Conservation (phyloP, 345 rosid species). For the Cardiospermum halicacabum region DNA sequence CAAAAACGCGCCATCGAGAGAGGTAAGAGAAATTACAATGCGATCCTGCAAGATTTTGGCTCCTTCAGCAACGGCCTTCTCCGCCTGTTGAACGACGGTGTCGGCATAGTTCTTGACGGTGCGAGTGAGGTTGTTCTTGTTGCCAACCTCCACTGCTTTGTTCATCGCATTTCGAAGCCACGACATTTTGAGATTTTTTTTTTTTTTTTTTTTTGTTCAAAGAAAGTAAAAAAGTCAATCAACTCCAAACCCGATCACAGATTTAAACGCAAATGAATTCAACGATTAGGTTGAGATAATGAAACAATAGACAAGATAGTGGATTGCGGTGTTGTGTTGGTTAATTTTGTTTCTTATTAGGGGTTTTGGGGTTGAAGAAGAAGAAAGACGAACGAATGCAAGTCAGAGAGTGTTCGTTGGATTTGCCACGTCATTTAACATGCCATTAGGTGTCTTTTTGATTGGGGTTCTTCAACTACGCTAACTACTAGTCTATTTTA, state of each 20-base stretch:
- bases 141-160: conserved; percentile 96
- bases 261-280: not conserved
- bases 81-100: conserved; percentile 94
- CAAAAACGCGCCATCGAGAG: not conserved
- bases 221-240: not conserved
- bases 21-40: conserved; percentile 51
- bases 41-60: conserved; percentile 96
- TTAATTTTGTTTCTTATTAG: conserved; percentile 4
- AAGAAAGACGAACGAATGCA: not conserved
- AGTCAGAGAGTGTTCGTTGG: not conserved
- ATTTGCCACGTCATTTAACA: conserved; percentile 13
- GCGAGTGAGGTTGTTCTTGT: conserved; percentile 87
- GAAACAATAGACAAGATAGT: not conserved
- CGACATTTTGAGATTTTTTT: conserved; percentile 21
- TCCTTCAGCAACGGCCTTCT: conserved; percentile 94
- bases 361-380: conserved; percentile 16
- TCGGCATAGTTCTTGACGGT: conserved; percentile 87
- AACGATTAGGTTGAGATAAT: not conserved
- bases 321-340: not conserved
- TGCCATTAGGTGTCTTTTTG: conserved; percentile 14
- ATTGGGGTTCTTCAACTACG: not conserved
- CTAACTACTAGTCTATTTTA: conserved; percentile 5
- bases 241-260: too few species aligned
- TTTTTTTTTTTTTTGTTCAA: not conserved
- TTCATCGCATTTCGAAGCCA: conserved; percentile 87